Percentiles rank a stretch among this genome's conserved stretches.
phyloP scores from a whole-genome alignment of 768 basidiomycete species.

The Pulveroboletus frians region DNA sequence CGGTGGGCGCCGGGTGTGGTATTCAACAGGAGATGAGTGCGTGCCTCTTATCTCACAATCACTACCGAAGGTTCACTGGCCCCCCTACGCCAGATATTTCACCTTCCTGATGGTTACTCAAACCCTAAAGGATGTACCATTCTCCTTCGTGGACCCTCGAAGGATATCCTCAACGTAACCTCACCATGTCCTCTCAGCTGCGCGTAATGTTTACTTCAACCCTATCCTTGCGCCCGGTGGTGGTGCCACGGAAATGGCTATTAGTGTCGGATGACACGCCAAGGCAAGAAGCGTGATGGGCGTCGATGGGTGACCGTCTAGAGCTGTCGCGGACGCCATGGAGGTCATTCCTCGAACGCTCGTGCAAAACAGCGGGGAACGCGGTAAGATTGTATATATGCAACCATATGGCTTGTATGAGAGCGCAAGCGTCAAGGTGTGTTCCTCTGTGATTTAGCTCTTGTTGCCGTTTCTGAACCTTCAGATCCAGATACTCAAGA shows the following conservation, averaged over 20 bases:
- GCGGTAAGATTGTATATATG: conserved; percentile 97
- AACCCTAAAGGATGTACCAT: conserved; percentile 96
- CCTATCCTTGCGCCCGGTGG: conserved; percentile 92
- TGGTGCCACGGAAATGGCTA: conserved; percentile 98
- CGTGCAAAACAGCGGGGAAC: conserved; percentile 94
- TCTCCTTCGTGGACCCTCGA: conserved; percentile 94
- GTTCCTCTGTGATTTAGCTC: neutral
- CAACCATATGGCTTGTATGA: conserved; percentile 90
- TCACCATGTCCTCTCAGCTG: conserved; percentile 96
- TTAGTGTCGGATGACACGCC: conserved; percentile 79
- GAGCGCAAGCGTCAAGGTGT: conserved; percentile 90
- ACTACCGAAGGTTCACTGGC: neutral
- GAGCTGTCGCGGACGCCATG: conserved; percentile 92
- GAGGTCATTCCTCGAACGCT: conserved; percentile 96
- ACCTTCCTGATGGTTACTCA: conserved; percentile 89
- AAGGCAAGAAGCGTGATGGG: conserved; percentile 79
- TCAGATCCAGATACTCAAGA: conserved; percentile 92
- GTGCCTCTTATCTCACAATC: conserved; percentile 6
- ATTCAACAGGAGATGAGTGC: conserved; percentile 93
- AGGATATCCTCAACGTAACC: conserved; percentile 96
- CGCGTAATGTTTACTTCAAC: conserved; percentile 95
- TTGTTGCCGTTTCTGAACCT: neutral
- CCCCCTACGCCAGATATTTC: conserved; percentile 66
- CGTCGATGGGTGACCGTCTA: conserved; percentile 86
- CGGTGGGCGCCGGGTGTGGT: conserved; percentile 92